These are phyloP conservation scores for Daldinia loculata DNA, from an alignment of 495 filamentous ascomycete species.

Conservation along the genomic window DNA sequence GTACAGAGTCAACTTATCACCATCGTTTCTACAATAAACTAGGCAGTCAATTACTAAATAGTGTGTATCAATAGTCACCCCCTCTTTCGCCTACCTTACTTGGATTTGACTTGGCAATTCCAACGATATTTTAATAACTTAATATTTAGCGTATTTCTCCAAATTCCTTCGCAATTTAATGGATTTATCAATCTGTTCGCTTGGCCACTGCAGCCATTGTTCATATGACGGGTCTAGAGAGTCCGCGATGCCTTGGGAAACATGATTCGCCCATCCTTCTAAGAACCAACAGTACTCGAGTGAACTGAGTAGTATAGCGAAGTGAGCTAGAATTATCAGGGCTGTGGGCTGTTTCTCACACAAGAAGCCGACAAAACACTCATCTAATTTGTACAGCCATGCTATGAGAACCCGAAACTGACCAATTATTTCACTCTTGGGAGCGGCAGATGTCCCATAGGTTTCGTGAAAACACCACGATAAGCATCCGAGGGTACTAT, in stretches of 20 bases:
- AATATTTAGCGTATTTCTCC: too few species aligned
- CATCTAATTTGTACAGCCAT: background rate
- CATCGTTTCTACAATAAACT: too few species aligned
- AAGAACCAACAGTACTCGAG: conserved; percentile 1
- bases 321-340: background rate
- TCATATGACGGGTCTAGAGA: background rate
- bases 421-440: background rate
- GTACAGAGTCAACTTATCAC: too few species aligned
- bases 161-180: background rate
- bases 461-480: background rate
- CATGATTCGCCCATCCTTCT: background rate
- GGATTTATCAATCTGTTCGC: background rate
- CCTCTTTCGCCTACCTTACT: too few species aligned
- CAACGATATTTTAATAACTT: too few species aligned
- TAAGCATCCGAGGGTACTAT: background rate
- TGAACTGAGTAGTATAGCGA: background rate
- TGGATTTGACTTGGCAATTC: too few species aligned
- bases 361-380: background rate
- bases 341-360: background rate
- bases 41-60: too few species aligned
- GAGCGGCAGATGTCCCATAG: background rate
- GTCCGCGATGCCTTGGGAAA: background rate
- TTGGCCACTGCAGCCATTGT: background rate
- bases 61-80: too few species aligned
- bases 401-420: background rate